These are phyloP conservation scores for Arthrobotrys megalospora DNA, from an alignment of 2,329 filamentous ascomycete species.

Conservation along the genomic window DNA sequence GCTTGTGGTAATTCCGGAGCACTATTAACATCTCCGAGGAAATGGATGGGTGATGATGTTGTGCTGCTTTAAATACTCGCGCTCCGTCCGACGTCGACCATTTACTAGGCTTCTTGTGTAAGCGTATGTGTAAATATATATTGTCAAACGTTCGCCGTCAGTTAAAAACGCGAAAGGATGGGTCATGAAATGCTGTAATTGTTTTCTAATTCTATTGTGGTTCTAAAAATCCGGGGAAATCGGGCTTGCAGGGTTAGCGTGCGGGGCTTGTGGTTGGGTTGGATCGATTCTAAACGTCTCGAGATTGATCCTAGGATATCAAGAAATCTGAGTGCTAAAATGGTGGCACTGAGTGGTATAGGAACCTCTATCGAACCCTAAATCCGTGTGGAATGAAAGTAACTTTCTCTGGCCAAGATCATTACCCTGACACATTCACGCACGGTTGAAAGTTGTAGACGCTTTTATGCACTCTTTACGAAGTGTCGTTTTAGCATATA, in stretches of 20 bases:
- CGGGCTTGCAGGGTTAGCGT: conserved; percentile 56
- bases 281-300: conserved; percentile 25
- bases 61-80: conserved; percentile 26
- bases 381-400: conserved; percentile 26
- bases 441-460: conserved; percentile 18
- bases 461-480: conserved; percentile 28
- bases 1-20: conserved; percentile 9
- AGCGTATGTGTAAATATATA: conserved; percentile 27
- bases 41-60: neutral
- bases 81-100: conserved; percentile 1
- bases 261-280: conserved; percentile 34
- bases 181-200: conserved; percentile 34
- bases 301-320: neutral
- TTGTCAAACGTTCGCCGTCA: conserved; percentile 21
- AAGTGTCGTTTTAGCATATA: conserved; percentile 14
- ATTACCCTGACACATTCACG: neutral
- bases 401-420: neutral
- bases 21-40: conserved; percentile 48
- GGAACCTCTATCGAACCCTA: conserved; percentile 7
- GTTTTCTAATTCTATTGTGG: conserved; percentile 1
- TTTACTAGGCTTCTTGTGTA: neutral
- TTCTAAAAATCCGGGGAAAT: conserved; percentile 54
- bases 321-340: conserved; percentile 11
- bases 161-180: conserved; percentile 17
- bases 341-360: neutral